Conservation (phyloP, 202 grass and related monocot genomes). For the Cymbopogon flexuosus region DNA sequence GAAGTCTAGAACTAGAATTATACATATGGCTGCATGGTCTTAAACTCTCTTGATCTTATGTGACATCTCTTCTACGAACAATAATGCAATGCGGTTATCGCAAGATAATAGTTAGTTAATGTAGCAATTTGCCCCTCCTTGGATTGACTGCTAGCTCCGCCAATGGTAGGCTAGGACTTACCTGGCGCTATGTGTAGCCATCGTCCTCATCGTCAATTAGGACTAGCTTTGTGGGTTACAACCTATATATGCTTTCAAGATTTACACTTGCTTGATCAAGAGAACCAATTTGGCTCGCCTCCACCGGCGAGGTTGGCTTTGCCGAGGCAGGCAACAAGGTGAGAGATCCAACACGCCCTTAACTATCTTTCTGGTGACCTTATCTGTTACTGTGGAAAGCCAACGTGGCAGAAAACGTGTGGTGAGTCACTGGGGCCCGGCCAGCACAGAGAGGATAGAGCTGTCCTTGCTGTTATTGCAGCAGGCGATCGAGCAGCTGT, state of each 20-base stretch:
- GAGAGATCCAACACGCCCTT: not conserved
- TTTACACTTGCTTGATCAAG: not conserved
- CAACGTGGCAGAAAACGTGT: slow-evolving; percentile 55
- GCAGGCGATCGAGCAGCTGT: slow-evolving; percentile 37
- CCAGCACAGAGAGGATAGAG: slow-evolving; percentile 42
- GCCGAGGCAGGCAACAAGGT: not conserved
- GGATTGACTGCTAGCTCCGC: too few species aligned
- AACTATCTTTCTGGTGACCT: slow-evolving; percentile 9
- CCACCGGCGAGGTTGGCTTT: not conserved
- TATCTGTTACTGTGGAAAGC: slow-evolving; percentile 18
- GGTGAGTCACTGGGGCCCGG: slow-evolving; percentile 26
- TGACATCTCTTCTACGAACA: too few species aligned
- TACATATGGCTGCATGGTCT: too few species aligned
- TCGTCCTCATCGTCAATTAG: not conserved
- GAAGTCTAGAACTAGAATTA: too few species aligned
- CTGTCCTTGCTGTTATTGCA: slow-evolving; percentile 37
- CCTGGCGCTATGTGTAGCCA: not conserved
- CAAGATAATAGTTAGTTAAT: too few species aligned
- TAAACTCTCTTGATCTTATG: too few species aligned
- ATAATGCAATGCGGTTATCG: too few species aligned
- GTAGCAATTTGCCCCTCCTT: too few species aligned
- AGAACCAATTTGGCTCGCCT: not conserved
- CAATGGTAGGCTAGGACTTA: not conserved
- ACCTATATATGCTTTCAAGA: not conserved
- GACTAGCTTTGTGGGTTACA: not conserved